A percentile compares a stretch with the other conserved stretches of the same genome.
Conservation (phyloP, 176 grass and related monocot genomes). For the Alloteropsis semialata region DNA sequence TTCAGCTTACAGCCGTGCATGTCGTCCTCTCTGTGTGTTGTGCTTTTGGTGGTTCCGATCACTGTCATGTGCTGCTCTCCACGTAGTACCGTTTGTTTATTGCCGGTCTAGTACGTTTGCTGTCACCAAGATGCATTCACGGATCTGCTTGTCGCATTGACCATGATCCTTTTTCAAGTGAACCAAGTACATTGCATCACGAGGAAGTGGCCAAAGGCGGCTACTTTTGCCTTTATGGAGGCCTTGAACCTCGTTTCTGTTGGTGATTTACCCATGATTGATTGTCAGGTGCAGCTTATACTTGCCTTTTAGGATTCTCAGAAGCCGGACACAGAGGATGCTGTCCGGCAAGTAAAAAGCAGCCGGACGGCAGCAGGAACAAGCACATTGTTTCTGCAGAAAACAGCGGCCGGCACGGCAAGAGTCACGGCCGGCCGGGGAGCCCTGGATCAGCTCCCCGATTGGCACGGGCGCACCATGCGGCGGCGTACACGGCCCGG, state of each 20-base stretch:
- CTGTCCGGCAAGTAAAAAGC: too few relatives aligned
- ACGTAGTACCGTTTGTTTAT: constrained; percentile 34
- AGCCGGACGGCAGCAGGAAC: too few relatives aligned
- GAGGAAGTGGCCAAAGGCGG: not conserved
- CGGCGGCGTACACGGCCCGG: too few relatives aligned
- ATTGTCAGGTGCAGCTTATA: not conserved
- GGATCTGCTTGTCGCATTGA: not conserved
- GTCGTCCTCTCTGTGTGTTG: not conserved
- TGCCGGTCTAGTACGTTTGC: not conserved
- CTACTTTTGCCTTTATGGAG: not conserved
- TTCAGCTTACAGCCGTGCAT: constrained; percentile 12
- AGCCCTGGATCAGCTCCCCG: too few relatives aligned
- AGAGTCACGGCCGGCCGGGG: too few relatives aligned
- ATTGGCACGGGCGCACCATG: too few relatives aligned
- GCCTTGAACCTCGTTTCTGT: not conserved
- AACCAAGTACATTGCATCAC: not conserved
- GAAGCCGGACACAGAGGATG: not conserved
- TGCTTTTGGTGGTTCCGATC: constrained; percentile 29
- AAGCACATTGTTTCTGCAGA: too few relatives aligned
- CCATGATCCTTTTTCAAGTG: not conserved
- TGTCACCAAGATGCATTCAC: constrained; percentile 8
- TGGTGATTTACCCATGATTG: not conserved
- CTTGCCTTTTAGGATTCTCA: not conserved
- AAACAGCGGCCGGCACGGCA: too few relatives aligned
- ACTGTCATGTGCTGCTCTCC: constrained; percentile 43